Base-by-base conservation (phyloP, 371 early-diverging fungal genomes). In the Saksenaea vasiformis region DNA sequence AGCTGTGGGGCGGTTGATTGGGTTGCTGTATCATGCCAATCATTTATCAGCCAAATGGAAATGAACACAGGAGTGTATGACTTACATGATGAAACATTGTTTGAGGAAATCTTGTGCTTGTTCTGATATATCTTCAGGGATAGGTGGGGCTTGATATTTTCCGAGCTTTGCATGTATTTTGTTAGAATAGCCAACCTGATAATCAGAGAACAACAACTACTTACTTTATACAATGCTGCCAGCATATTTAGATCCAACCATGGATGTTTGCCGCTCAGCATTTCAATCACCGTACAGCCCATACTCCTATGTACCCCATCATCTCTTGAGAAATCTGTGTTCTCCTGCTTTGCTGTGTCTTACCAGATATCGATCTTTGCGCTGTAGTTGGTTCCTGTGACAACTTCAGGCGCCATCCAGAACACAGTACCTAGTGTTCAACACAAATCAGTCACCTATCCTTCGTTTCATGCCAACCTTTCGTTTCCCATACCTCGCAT, bases 381-480 rank as follows among this genome's bases (percentile, higher is more conserved):
- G 61, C 91, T 87, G 55, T 93, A 93, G 17, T 82, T 91, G 35
- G 91, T 85, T 27, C 87, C 87, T 17, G 86, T 86, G 8, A 93
- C 93, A 15, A 95, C 94, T 74, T 97, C 98, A 34, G 98, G 98
- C 19, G 98, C 96, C 95, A 97, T 96, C 90, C 95, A 94, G 62
- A 83, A 87, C 34, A 92, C 83, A 8, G 93, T 86, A n/a, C 91
- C 91, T 70, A 91, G 36, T 2, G 22, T 44, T 47, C 19, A n/a
- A 4, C n/a, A 80, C 2, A 2, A n/a, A 37, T 5, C 44, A 28
- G n/a, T 8, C 19, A n/a, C n/a, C n/a, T n/a, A n/a, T n/a, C 13
- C 14, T 7, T n/a, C 9, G 36, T 5, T 10, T 57, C 11, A 3
- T 34, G 15, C 5, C 5, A 36, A 35, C 22, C 9, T 24, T 1